phyloP scores from a whole-genome alignment of 352 stramenopile species.

The Phytopythium chamaehyphon region DNA sequence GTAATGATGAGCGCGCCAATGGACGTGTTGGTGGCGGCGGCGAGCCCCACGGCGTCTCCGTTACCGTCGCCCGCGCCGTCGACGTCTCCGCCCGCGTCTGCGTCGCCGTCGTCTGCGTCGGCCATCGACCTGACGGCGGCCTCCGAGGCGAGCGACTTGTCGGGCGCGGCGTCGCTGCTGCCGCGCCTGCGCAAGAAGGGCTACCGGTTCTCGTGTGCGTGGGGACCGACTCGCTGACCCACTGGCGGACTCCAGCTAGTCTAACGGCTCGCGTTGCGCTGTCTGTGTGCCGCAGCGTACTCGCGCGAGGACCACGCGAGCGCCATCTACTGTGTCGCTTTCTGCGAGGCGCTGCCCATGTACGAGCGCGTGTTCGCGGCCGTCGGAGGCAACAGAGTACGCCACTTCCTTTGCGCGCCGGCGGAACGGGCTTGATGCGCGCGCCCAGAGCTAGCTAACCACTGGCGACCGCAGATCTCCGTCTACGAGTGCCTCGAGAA shows the following conservation, averaged over 20 bases:
- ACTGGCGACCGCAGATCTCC: conserved; percentile 34
- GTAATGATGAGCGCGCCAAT: too few species aligned
- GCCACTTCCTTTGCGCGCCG: too few species aligned
- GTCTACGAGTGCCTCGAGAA: conserved; percentile 78
- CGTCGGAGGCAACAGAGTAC: conserved; percentile 64
- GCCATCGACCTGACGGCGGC: conserved; percentile 1
- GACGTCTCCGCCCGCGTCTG: too few species aligned
- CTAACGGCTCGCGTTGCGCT: background rate
- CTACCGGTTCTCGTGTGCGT: conserved; percentile 66
- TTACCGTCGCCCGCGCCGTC: too few species aligned
- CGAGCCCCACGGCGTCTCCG: too few species aligned
- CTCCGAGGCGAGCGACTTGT: conserved; percentile 3
- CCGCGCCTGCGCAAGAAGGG: conserved; percentile 51
- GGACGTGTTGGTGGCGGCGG: too few species aligned
- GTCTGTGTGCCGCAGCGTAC: conserved; percentile 50
- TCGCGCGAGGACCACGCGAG: conserved; percentile 70
- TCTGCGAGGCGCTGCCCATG: conserved; percentile 60
- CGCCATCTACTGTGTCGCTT: conserved; percentile 71
- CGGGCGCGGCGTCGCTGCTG: conserved; percentile 25
- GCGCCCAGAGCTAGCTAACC: background rate
- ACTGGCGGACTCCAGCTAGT: too few species aligned
- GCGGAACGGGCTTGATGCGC: too few species aligned
- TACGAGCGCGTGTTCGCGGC: conserved; percentile 75
- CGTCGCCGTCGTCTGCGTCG: too few species aligned
- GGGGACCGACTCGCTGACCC: background rate